Conservation (phyloP, 2,329 filamentous ascomycete species). For the Fusarium sp. region DNA sequence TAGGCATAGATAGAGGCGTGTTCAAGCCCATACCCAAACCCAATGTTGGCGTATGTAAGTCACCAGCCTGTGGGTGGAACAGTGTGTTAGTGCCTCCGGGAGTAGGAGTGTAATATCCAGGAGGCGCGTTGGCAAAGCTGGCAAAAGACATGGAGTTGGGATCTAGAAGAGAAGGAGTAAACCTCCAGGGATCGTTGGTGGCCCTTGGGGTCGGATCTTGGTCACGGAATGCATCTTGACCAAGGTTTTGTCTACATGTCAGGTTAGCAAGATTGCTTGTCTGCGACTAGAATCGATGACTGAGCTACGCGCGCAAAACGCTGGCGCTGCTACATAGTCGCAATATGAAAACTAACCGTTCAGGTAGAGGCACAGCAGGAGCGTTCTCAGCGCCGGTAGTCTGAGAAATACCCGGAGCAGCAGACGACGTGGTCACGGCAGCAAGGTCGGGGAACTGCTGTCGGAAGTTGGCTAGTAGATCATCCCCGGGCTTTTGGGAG, state of each 20-base stretch:
- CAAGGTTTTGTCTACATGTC: conserved; percentile 39
- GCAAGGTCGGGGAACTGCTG: conserved; percentile 82
- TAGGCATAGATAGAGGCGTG: conserved; percentile 83
- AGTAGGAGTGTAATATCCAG: conserved; percentile 89
- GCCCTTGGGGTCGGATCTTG: conserved; percentile 85
- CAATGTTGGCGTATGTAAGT: conserved; percentile 85
- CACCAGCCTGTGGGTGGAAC: conserved; percentile 85
- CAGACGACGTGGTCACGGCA: conserved; percentile 60
- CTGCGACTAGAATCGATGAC: neutral
- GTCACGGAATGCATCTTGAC: conserved; percentile 64
- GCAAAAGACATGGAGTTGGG: conserved; percentile 85
- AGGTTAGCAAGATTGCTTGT: conserved; percentile 24
- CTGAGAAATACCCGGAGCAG: conserved; percentile 54
- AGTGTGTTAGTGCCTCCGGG: conserved; percentile 82
- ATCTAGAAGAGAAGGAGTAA: conserved; percentile 90
- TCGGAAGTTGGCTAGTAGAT: conserved; percentile 85
- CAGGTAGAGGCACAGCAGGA: conserved; percentile 40
- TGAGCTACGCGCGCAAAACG: neutral
- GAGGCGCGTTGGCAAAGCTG: conserved; percentile 80
- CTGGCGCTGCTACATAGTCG: neutral
- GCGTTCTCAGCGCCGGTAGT: conserved; percentile 48
- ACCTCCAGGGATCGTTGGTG: conserved; percentile 83
- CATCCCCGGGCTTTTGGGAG: conserved; percentile 86
- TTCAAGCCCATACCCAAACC: conserved; percentile 79
- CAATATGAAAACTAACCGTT: conserved; percentile 44